Evolutionary conservation across 2,329 filamentous ascomycete genomes (phyloP).

Genomic region (Coniochaeta pulveracea): DNA sequence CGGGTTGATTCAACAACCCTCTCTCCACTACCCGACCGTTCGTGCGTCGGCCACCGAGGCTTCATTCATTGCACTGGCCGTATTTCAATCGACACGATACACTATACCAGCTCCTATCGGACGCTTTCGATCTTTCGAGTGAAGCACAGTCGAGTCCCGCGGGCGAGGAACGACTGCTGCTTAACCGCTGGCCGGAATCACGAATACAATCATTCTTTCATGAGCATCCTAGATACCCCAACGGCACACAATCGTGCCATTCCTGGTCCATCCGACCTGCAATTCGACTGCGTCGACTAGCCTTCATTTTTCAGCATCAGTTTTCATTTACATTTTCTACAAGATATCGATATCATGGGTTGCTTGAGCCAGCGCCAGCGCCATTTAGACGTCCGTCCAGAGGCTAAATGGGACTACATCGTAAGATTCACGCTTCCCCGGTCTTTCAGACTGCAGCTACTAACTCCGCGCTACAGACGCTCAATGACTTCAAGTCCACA

Average conservation of each 20-base stretch:
- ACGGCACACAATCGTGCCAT: constrained; percentile 11
- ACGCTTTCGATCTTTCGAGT: constrained; percentile 11
- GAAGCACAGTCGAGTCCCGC: constrained; percentile 18
- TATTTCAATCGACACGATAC: too few species aligned
- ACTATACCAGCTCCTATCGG: too few species aligned
- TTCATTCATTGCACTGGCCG: too few species aligned
- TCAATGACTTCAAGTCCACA: constrained; percentile 70
- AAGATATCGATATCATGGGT: constrained; percentile 40
- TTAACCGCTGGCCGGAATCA: constrained; percentile 15
- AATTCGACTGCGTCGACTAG: constrained; percentile 13
- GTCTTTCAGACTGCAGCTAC: too few species aligned
- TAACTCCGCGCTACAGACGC: too few species aligned
- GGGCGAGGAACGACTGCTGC: constrained; percentile 21
- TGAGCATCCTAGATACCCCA: constrained; percentile 12
- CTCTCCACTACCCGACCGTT: too few species aligned
- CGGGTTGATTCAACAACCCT: too few species aligned
- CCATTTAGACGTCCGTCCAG: constrained; percentile 55
- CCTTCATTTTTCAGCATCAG: constrained; percentile 4
- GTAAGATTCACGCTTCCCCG: too few species aligned
- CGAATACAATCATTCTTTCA: constrained; percentile 7
- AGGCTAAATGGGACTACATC: constrained; percentile 94
- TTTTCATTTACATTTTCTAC: constrained; percentile 5
- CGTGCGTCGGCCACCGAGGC: too few species aligned
- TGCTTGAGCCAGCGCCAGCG: constrained; percentile 53
- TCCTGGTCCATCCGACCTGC: constrained; percentile 8